A percentile compares a stretch with the other conserved stretches of the same genome.
Conservation (phyloP, 768 basidiomycete species). For the Mycena polygramma region DNA sequence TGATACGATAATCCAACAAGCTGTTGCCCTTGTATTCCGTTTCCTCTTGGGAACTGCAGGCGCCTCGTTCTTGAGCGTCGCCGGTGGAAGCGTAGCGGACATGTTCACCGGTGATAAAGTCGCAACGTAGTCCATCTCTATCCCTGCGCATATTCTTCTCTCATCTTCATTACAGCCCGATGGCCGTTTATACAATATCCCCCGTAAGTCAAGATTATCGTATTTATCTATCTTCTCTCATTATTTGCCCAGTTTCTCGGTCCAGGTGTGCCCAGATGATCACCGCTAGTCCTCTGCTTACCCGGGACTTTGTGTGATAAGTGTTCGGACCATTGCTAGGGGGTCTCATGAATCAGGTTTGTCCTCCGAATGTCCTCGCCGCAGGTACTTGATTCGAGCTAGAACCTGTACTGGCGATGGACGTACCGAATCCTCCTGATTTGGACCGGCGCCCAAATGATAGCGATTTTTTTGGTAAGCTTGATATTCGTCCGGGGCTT, state of each 20-base stretch:
- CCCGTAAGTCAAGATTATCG: slow-evolving; percentile 66
- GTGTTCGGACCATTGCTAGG: slow-evolving; percentile 13
- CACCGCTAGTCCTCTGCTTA: background rate
- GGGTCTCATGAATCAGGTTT: slow-evolving; percentile 79
- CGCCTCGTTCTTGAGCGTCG: slow-evolving; percentile 68
- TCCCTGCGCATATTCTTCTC: background rate
- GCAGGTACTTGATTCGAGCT: slow-evolving; percentile 1
- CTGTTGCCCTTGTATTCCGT: slow-evolving; percentile 70
- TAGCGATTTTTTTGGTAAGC: slow-evolving; percentile 66
- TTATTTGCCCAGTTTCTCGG: slow-evolving; percentile 29
- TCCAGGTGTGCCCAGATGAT: slow-evolving; percentile 22
- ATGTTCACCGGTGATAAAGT: slow-evolving; percentile 69
- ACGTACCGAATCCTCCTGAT: slow-evolving; percentile 79
- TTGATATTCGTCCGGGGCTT: background rate
- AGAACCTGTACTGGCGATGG: slow-evolving; percentile 81
- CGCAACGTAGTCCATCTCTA: slow-evolving; percentile 61
- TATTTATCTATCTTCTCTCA: background rate
- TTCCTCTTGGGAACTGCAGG: slow-evolving; percentile 69
- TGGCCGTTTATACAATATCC: slow-evolving; percentile 68
- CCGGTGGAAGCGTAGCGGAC: slow-evolving; percentile 69
- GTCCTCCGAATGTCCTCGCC: slow-evolving; percentile 14
- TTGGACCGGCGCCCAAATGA: slow-evolving; percentile 72
- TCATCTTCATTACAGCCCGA: slow-evolving; percentile 50
- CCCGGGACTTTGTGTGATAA: background rate
- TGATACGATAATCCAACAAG: slow-evolving; percentile 44